phyloP scores from a whole-genome alignment of 768 basidiomycete species.

The Imleria badia region DNA sequence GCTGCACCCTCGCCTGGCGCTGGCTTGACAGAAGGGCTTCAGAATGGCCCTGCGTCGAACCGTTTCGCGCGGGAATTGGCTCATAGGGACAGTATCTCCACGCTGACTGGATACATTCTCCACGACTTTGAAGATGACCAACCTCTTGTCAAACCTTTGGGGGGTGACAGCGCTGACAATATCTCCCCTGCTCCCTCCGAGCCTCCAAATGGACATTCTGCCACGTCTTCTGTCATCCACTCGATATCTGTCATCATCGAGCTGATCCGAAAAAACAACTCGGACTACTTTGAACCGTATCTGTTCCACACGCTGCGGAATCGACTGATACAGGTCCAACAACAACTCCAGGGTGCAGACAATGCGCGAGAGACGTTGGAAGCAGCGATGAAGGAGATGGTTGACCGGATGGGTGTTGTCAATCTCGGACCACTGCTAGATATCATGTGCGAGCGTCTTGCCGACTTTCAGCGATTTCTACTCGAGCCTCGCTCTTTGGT shows the following conservation, averaged over 20 bases:
- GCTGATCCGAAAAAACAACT: constrained; percentile 95
- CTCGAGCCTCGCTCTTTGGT: constrained; percentile 76
- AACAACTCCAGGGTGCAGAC: constrained; percentile 55
- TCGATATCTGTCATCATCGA: constrained; percentile 90
- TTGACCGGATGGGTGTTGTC: constrained; percentile 84
- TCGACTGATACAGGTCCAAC: constrained; percentile 84
- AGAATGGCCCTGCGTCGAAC: constrained; percentile 77
- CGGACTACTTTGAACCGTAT: constrained; percentile 97
- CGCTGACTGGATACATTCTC: constrained; percentile 75
- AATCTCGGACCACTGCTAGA: constrained; percentile 83
- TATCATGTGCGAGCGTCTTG: constrained; percentile 66
- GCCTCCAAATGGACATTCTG: constrained; percentile 45
- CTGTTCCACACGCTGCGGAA: constrained; percentile 93
- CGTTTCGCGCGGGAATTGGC: constrained; percentile 89
- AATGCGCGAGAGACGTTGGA: constrained; percentile 69
- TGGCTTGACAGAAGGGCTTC: constrained; percentile 65
- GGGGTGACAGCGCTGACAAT: constrained; percentile 14
- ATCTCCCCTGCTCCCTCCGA: constrained; percentile 11
- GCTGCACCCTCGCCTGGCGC: constrained; percentile 83
- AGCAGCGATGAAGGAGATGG: constrained; percentile 75
- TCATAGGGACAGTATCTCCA: constrained; percentile 63
- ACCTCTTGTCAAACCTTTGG: constrained; percentile 19
- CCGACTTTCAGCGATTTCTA: constrained; percentile 69
- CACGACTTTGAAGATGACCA: constrained; percentile 47
- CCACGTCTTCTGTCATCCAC: constrained; percentile 79